Evolutionary conservation across 768 basidiomycete genomes (phyloP), one percentile per base, ranked within the genome.

Genomic region (Cubamyces sp.): DNA sequence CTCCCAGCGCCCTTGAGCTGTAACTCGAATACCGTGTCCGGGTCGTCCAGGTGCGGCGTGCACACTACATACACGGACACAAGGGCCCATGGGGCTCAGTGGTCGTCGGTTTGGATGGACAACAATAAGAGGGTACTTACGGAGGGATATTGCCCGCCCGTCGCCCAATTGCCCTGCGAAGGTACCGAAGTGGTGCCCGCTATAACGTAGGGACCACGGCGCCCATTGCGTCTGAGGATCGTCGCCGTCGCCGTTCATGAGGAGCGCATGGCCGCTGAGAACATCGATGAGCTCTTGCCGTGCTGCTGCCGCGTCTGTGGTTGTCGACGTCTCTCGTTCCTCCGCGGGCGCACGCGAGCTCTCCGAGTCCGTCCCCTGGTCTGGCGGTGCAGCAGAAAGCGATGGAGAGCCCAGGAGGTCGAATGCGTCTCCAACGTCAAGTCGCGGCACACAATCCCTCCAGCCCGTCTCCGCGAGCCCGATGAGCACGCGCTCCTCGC

Each of bases 121-220:
- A 11, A 37, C 34, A 65, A 37, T 5, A 42, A 5, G 16, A 16
- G 43, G 45, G 61, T 46, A 52, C 83, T 65, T 67, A 65, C 86
- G 75, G 53, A 99, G 84, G 9, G 91, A 92, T n/a, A 94, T 92
- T 0, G 97, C 96, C 18, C 97, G 83, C 0, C 97, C 97, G 69
- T 98, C 96, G 14, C 97, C 97, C 4, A 99, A 81, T 71, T 98
- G 97, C 25, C 95, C 94, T 0, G 97, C 96, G 87, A 90, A 98
- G 3, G 71, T 76, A 0, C 94, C 93, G 69, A 94, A 95, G 68
- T 94, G 92, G 70, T 94, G 92, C 0, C 95, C 96, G 64, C 91
- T 93, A 72, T 98, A 98, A 16, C 94, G 81, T 30, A 94, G 80
- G 5, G 91, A 88, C 92, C 94, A 98, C 0, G 96, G 79, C 4